Percentiles rank a stretch among this genome's conserved stretches.
Conservation (phyloP, 805 yeast species). For the Jamesozyma spencerorum region DNA sequence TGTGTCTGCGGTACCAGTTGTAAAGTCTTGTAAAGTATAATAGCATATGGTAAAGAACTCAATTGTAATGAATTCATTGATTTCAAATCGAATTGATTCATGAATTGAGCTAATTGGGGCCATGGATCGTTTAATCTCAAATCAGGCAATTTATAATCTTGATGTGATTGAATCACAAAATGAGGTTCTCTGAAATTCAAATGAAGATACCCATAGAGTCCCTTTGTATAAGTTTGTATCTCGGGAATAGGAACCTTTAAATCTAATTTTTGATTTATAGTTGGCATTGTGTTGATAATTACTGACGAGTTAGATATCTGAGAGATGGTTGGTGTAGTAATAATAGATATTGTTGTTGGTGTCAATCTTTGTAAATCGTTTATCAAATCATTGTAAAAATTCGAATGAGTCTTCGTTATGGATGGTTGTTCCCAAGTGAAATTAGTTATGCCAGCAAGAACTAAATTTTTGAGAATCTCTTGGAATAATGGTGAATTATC, state of each 20-base stretch:
- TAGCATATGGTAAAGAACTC: conserved; percentile 56
- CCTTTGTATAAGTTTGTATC: conserved; percentile 43
- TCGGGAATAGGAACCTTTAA: conserved; percentile 38
- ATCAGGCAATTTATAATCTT: conserved; percentile 44
- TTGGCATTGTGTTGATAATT: too few relatives aligned
- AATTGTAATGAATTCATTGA: conserved; percentile 33
- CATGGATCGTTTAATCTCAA: conserved; percentile 64
- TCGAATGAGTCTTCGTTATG: too few relatives aligned
- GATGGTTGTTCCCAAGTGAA: conserved; percentile 45
- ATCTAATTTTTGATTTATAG: too few relatives aligned
- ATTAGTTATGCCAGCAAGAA: conserved; percentile 53
- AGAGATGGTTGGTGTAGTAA: too few relatives aligned
- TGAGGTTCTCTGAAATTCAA: conserved; percentile 44
- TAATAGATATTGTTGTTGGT: not conserved
- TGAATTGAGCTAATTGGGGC: conserved; percentile 49
- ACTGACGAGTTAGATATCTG: too few relatives aligned
- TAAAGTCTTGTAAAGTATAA: conserved; percentile 4
- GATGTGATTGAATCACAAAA: conserved; percentile 70
- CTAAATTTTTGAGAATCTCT: conserved; percentile 69
- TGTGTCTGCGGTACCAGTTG: not conserved
- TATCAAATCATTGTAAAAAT: not conserved
- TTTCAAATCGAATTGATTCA: conserved; percentile 43
- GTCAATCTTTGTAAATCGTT: conserved; percentile 1
- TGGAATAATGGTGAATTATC: conserved; percentile 49
- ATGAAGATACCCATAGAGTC: conserved; percentile 57